Conservation (phyloP, 306 rosid species). For the Leucaena leucocephala region DNA sequence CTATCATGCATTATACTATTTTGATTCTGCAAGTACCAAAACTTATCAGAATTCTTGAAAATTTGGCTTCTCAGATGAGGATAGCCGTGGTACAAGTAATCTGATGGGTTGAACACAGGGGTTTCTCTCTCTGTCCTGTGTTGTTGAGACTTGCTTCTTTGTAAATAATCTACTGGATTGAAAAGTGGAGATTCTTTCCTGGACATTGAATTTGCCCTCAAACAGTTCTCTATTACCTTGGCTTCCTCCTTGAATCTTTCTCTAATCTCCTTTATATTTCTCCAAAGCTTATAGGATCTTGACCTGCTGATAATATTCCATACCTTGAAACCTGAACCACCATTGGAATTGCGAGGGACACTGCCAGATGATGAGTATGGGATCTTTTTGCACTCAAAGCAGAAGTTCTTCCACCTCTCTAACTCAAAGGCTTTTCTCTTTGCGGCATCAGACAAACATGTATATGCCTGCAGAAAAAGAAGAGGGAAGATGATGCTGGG, state of each 20-base stretch:
- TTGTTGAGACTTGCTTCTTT: constrained; percentile 33
- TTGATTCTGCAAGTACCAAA: constrained; percentile 54
- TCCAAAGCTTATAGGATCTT: constrained; percentile 47
- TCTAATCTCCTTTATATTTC: constrained; percentile 57
- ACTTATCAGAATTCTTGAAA: constrained; percentile 44
- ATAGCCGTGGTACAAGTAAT: constrained; percentile 59
- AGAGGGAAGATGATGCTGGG: neutral
- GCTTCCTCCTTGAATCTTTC: constrained; percentile 78
- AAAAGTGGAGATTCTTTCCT: constrained; percentile 52
- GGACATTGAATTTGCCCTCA: constrained; percentile 52
- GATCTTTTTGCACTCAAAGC: constrained; percentile 76
- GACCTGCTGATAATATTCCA: constrained; percentile 43
- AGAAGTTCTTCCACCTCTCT: constrained; percentile 59
- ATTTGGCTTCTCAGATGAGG: constrained; percentile 62
- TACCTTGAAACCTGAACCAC: constrained; percentile 39
- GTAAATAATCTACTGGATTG: constrained; percentile 38
- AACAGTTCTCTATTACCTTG: constrained; percentile 79
- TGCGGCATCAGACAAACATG: constrained; percentile 61
- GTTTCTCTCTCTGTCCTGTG: constrained; percentile 54
- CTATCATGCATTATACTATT: constrained; percentile 38
- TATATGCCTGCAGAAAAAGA: constrained; percentile 61
- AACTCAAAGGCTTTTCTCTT: constrained; percentile 69
- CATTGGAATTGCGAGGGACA: constrained; percentile 40
- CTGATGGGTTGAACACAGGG: constrained; percentile 82
- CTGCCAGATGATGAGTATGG: constrained; percentile 42